phyloP scores from a whole-genome alignment of 139 green algal species.

The Tetradesmus obliquus region DNA sequence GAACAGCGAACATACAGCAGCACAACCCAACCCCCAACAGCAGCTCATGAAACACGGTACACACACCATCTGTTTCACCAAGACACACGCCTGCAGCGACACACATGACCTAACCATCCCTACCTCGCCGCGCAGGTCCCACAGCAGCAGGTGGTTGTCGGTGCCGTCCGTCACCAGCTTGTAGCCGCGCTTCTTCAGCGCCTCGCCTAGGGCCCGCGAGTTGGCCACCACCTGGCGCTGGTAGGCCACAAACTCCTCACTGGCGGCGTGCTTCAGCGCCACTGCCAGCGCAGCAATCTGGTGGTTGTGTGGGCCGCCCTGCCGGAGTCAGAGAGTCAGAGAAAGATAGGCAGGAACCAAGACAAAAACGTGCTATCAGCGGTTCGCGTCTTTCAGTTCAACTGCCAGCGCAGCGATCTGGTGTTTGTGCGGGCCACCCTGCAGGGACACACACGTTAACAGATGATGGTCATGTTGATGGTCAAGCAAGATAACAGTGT shows the following conservation, averaged over 20 bases:
- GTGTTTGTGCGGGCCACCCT: conserved; percentile 99
- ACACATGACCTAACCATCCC: too few species aligned
- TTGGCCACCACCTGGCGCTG: conserved; percentile 90
- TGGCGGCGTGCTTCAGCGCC: conserved; percentile 93
- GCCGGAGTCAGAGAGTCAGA: too few species aligned
- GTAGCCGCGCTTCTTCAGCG: conserved; percentile 80
- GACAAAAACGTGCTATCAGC: not conserved
- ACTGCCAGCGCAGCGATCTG: conserved; percentile 96
- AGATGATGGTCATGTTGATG: too few species aligned
- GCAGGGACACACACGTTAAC: conserved; percentile 21
- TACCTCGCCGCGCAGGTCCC: conserved; percentile 82
- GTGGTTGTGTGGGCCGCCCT: conserved; percentile 99
- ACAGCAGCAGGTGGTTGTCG: conserved; percentile 97
- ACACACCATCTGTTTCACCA: too few species aligned
- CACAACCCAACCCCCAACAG: too few species aligned
- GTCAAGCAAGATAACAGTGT: too few species aligned
- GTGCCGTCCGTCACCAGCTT: conserved; percentile 91
- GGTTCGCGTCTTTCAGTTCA: conserved; percentile 92
- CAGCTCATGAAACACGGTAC: too few species aligned
- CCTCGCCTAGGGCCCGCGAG: conserved; percentile 76
- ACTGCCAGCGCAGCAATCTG: conserved; percentile 95
- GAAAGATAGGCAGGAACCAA: too few species aligned
- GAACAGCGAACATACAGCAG: too few species aligned
- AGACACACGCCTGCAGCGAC: too few species aligned
- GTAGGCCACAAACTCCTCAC: conserved; percentile 94